Conservation (phyloP, 345 rosid genomes). For the Capsella bursapastoris region DNA sequence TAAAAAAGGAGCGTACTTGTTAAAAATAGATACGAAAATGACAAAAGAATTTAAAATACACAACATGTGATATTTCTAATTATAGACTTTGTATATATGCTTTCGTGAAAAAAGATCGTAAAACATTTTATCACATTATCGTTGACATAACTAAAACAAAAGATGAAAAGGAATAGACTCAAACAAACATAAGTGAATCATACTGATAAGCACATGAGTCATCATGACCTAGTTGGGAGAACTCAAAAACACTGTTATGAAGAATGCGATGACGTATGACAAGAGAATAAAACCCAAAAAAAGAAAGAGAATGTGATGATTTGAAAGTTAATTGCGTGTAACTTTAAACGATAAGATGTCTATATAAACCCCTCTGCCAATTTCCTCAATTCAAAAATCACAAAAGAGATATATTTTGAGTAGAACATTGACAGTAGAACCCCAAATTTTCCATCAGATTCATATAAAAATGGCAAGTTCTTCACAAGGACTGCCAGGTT, state of each 20-base stretch:
- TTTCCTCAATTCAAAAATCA: neutral
- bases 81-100: neutral
- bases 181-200: neutral
- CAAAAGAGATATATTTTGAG: neutral
- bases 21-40: neutral
- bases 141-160: neutral
- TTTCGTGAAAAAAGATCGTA: neutral
- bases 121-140: neutral
- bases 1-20: neutral
- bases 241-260: neutral
- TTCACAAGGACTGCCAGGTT: neutral
- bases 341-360: neutral
- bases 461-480: neutral
- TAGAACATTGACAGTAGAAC: neutral
- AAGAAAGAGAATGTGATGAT: neutral
- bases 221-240: neutral
- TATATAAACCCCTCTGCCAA: neutral
- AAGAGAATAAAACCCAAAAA: neutral
- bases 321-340: neutral
- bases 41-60: neutral
- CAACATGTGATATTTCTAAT: neutral
- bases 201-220: slow-evolving; percentile 4
- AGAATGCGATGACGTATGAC: neutral
- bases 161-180: neutral
- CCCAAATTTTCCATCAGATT: neutral